Percentiles rank a stretch among this genome's conserved stretches.
Evolutionary conservation across 768 basidiomycete species (phyloP).

Genomic region (Chalciporus chontae): DNA sequence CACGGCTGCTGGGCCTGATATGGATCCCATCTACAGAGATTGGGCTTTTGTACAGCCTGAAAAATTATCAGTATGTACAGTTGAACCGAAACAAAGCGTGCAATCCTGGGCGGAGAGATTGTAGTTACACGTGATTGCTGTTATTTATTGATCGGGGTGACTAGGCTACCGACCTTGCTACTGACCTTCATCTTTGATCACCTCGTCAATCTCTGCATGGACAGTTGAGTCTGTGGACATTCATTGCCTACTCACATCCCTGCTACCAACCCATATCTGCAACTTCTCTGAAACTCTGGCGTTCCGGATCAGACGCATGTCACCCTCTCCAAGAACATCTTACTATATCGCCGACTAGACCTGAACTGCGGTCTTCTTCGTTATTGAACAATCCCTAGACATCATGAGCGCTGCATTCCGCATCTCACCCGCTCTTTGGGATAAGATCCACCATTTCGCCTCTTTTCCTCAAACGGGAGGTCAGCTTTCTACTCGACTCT

Average conservation of each 20-base stretch:
- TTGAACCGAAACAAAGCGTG: background rate
- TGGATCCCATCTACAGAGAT: conserved; percentile 3
- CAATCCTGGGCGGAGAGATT: background rate
- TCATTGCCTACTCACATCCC: background rate
- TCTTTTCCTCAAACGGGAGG: conserved; percentile 92
- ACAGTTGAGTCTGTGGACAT: background rate
- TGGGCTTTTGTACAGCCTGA: background rate
- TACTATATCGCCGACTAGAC: background rate
- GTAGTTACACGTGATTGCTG: background rate
- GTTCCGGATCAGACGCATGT: conserved; percentile 8
- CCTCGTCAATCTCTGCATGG: background rate
- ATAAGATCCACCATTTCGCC: conserved; percentile 87
- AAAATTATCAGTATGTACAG: background rate
- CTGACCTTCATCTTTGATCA: background rate
- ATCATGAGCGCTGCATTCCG: conserved; percentile 51
- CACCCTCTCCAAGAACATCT: background rate
- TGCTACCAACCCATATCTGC: background rate
- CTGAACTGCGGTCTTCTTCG: background rate
- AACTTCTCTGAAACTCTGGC: background rate
- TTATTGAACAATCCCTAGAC: background rate
- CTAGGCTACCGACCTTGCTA: too few species aligned
- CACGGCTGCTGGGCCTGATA: conserved; percentile 33
- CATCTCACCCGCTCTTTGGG: conserved; percentile 79
- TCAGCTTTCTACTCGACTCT: conserved; percentile 31
- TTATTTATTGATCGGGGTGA: background rate